phyloP scores from a whole-genome alignment of 1,139 yeast genomes.

The Candida sp. region DNA sequence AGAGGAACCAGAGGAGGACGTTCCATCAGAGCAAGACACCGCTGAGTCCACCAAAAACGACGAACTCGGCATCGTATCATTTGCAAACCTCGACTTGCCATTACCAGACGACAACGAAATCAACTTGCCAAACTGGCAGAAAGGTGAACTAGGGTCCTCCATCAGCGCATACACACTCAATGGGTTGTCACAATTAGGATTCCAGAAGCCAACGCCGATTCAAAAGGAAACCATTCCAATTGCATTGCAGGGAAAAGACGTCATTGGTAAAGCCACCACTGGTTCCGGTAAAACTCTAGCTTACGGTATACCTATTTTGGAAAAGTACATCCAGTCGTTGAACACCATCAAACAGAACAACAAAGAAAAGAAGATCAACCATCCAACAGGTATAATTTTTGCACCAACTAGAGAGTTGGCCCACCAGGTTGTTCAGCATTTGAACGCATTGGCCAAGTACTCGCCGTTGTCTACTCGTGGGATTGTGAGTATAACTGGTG shows the following conservation, averaged over 20 bases:
- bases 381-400: slow-evolving; percentile 81
- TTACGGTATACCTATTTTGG: slow-evolving; percentile 93
- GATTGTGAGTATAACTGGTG: slow-evolving; percentile 90
- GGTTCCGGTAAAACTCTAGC: slow-evolving; percentile 99
- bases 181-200: slow-evolving; percentile 64
- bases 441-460: slow-evolving; percentile 62
- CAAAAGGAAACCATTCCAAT: slow-evolving; percentile 80
- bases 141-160: slow-evolving; percentile 24
- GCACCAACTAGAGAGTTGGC: slow-evolving; percentile 98
- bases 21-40: too few relatives aligned
- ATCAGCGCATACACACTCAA: slow-evolving; percentile 59
- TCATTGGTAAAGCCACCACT: slow-evolving; percentile 96
- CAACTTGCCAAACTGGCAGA: slow-evolving; percentile 65
- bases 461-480: slow-evolving; percentile 61
- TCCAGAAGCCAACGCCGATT: slow-evolving; percentile 78
- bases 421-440: slow-evolving; percentile 87
- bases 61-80: slow-evolving; percentile 24
- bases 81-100: slow-evolving; percentile 26
- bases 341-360: slow-evolving; percentile 24
- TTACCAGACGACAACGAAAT: slow-evolving; percentile 45
- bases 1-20: too few relatives aligned
- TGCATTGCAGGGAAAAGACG: slow-evolving; percentile 74
- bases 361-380: slow-evolving; percentile 24
- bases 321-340: slow-evolving; percentile 50
- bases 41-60: slow-evolving; percentile 16